Conservation (phyloP, 2,329 filamentous ascomycete genomes). For the Aspergillus glaucus region DNA sequence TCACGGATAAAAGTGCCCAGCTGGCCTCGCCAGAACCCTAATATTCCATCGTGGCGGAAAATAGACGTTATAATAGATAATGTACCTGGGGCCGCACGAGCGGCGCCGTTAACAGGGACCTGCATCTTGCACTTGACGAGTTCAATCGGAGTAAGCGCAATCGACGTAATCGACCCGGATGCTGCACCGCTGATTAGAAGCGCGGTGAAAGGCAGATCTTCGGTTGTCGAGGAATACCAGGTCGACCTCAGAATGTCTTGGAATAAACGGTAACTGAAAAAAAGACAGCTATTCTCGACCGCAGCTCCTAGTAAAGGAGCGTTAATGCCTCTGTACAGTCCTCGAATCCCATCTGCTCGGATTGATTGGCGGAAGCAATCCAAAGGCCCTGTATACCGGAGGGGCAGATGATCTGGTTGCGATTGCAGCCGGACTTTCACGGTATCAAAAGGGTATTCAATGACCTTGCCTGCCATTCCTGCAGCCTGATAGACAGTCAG, state of each 20-base stretch:
- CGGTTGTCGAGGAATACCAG: slow-evolving; percentile 45
- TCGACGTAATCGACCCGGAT: slow-evolving; percentile 80
- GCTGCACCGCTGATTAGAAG: slow-evolving; percentile 77
- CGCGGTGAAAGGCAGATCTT: slow-evolving; percentile 65
- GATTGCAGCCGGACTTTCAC: slow-evolving; percentile 96
- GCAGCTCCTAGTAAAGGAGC: slow-evolving; percentile 87
- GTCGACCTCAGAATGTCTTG: slow-evolving; percentile 59
- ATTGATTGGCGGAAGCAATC: slow-evolving; percentile 92
- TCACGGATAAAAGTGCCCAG: slow-evolving; percentile 89
- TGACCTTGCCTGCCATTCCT: slow-evolving; percentile 86
- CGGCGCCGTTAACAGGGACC: slow-evolving; percentile 50
- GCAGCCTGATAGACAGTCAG: slow-evolving; percentile 51
- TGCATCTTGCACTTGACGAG: slow-evolving; percentile 99
- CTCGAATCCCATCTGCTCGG: slow-evolving; percentile 67
- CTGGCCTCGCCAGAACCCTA: slow-evolving; percentile 93
- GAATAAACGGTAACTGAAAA: slow-evolving; percentile 75
- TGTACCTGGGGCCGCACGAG: slow-evolving; percentile 52
- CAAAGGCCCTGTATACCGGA: slow-evolving; percentile 76
- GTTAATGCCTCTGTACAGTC: slow-evolving; percentile 86
- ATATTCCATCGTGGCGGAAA: slow-evolving; percentile 72
- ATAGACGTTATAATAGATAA: slow-evolving; percentile 69
- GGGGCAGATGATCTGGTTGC: slow-evolving; percentile 77
- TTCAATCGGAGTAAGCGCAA: slow-evolving; percentile 90
- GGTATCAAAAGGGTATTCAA: slow-evolving; percentile 98
- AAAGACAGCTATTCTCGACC: slow-evolving; percentile 84